phyloP scores from a whole-genome alignment of 2,329 filamentous ascomycete genomes.

The Zelopaecilomyces penicillatus region DNA sequence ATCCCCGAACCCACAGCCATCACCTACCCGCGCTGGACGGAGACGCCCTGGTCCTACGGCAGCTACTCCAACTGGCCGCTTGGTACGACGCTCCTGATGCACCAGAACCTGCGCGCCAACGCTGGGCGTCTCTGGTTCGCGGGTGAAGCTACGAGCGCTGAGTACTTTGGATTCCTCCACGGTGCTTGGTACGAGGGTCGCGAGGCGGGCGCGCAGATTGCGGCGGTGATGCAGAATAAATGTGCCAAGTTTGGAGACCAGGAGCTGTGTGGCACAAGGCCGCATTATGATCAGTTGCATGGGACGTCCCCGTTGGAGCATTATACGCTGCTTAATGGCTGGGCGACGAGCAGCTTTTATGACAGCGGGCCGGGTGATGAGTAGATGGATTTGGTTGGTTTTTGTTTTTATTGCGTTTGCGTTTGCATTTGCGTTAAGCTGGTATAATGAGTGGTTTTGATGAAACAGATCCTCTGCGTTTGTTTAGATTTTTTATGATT shows the following conservation, averaged over 20 bases:
- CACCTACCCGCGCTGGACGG: conserved; percentile 42
- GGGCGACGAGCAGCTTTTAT: conserved; percentile 27
- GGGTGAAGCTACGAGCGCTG: conserved; percentile 53
- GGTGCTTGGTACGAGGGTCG: conserved; percentile 51
- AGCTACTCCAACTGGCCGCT: conserved; percentile 62
- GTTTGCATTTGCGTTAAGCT: too few relatives aligned
- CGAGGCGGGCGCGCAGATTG: conserved; percentile 37
- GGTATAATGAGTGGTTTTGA: too few relatives aligned
- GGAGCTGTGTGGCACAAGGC: conserved; percentile 12
- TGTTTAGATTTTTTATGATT: too few relatives aligned
- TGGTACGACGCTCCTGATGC: conserved; percentile 53
- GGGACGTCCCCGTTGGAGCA: conserved; percentile 26
- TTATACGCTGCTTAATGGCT: conserved; percentile 27
- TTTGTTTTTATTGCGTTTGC: too few relatives aligned
- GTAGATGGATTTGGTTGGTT: too few relatives aligned
- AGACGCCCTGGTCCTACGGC: conserved; percentile 39
- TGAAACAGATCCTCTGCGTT: too few relatives aligned
- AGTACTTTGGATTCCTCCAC: conserved; percentile 60
- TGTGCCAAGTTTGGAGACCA: conserved; percentile 11
- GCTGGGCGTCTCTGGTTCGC: conserved; percentile 54
- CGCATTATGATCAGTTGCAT: conserved; percentile 15
- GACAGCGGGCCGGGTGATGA: background rate
- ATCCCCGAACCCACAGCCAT: conserved; percentile 54
- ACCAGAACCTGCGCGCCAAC: conserved; percentile 61
- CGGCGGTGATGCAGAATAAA: conserved; percentile 16